phyloP scores from a whole-genome alignment of 108 stramenopile species.

The Fistulifera solaris region DNA sequence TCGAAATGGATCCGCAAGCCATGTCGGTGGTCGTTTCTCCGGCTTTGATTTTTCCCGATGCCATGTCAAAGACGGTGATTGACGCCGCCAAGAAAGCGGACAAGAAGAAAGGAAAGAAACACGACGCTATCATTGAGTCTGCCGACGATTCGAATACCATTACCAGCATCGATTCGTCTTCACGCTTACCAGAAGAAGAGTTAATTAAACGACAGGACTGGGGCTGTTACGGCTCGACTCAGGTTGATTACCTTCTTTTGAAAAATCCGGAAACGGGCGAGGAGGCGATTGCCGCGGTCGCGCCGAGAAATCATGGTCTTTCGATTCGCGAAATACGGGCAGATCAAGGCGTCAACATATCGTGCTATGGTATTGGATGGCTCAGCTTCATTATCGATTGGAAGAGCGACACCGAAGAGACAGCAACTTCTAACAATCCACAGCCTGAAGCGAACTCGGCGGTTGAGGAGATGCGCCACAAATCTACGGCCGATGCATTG shows the following conservation, averaged over 20 bases:
- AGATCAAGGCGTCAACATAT: background rate
- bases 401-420: background rate
- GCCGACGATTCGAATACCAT: background rate
- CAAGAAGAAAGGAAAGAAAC: background rate
- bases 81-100: background rate
- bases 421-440: background rate
- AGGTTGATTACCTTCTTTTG: constrained; percentile 35
- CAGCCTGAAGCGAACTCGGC: background rate
- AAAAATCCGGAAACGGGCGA: background rate
- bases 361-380: background rate
- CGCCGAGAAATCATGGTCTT: constrained; percentile 2
- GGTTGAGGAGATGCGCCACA: background rate
- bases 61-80: constrained; percentile 1
- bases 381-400: background rate
- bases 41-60: constrained; percentile 20
- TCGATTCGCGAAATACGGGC: constrained; percentile 1
- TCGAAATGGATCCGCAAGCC: background rate
- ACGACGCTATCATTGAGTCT: background rate
- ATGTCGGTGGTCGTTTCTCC: background rate
- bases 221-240: constrained; percentile 38
- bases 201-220: constrained; percentile 16
- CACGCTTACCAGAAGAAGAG: constrained; percentile 5
- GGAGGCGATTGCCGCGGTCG: background rate
- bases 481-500: background rate
- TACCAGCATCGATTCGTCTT: background rate